These are phyloP conservation scores for Croton laevigatus DNA, from an alignment of 441 rosid species.

Conservation along the genomic window DNA sequence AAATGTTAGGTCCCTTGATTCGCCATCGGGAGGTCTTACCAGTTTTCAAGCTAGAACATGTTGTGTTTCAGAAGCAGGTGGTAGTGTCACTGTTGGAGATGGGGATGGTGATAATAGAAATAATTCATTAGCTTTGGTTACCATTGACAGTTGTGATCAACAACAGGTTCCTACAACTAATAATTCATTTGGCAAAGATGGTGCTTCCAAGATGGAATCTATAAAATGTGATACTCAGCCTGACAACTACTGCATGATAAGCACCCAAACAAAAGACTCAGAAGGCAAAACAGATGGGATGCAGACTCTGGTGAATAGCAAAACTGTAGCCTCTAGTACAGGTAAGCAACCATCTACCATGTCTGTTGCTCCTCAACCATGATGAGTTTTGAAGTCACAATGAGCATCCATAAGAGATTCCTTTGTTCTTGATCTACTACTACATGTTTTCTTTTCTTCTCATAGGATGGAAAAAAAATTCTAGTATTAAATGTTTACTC, in stretches of 20 bases:
- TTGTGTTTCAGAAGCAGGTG: constrained; percentile 10
- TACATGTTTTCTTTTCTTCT: not conserved
- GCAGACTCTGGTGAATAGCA: constrained; percentile 27
- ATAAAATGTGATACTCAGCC: constrained; percentile 25
- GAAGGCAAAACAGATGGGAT: constrained; percentile 17
- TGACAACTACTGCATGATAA: constrained; percentile 10
- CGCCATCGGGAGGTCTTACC: constrained; percentile 16
- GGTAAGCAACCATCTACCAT: constrained; percentile 37
- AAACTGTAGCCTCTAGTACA: constrained; percentile 28
- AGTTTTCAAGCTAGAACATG: constrained; percentile 16
- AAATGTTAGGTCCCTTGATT: constrained; percentile 18
- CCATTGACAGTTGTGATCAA: constrained; percentile 18
- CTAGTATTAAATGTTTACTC: not conserved
- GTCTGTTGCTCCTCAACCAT: not conserved
- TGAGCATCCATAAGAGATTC: not conserved
- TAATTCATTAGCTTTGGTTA: constrained; percentile 21
- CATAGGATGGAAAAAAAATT: not conserved
- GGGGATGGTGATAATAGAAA: constrained; percentile 19
- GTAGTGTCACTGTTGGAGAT: constrained; percentile 21
- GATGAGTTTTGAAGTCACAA: not conserved
- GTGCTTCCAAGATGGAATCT: constrained; percentile 1
- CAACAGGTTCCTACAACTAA: constrained; percentile 18
- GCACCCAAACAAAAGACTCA: constrained; percentile 8
- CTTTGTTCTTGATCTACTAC: not conserved
- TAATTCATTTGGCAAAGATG: constrained; percentile 20